Conservation (phyloP, 192 early-diverging fungal genomes). For the Oehlia diaphana region DNA sequence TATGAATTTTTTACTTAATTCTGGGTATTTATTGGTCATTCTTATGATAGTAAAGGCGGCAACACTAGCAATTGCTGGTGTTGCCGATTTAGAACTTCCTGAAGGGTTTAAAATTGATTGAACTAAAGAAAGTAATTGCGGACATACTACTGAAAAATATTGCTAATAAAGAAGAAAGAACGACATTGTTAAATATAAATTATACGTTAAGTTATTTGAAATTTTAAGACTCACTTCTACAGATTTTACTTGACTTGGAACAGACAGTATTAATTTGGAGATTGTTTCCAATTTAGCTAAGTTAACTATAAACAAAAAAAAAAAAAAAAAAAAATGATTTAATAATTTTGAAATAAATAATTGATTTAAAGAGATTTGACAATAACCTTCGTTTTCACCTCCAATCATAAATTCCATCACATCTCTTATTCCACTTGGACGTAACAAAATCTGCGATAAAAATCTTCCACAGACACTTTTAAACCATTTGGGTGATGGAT, state of each 20-base stretch:
- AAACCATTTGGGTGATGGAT: constrained; percentile 63
- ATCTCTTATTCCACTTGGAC: constrained; percentile 60
- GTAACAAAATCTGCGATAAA: constrained; percentile 66
- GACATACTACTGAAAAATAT: constrained; percentile 52
- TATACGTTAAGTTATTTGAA: background rate
- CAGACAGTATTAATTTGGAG: constrained; percentile 55
- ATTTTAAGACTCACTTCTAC: constrained; percentile 41
- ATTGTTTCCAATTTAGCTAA: constrained; percentile 57
- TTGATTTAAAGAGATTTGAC: background rate
- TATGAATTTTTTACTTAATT: constrained; percentile 49
- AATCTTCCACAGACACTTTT: constrained; percentile 63
- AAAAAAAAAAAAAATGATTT: background rate
- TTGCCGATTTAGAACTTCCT: background rate
- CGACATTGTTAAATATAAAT: background rate
- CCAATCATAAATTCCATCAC: constrained; percentile 71
- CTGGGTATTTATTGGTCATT: constrained; percentile 51
- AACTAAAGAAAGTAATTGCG: constrained; percentile 46
- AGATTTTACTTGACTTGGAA: constrained; percentile 60
- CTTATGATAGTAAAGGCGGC: constrained; percentile 53
- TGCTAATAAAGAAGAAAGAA: constrained; percentile 28
- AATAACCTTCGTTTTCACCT: constrained; percentile 45
- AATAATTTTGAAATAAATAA: background rate
- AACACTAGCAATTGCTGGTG: constrained; percentile 36
- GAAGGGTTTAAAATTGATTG: background rate
- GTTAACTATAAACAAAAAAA: constrained; percentile 36